Percentiles rank a stretch among this genome's conserved stretches.
phyloP scores from a whole-genome alignment of 2,329 filamentous ascomycete species.

The Beauveria varroae region DNA sequence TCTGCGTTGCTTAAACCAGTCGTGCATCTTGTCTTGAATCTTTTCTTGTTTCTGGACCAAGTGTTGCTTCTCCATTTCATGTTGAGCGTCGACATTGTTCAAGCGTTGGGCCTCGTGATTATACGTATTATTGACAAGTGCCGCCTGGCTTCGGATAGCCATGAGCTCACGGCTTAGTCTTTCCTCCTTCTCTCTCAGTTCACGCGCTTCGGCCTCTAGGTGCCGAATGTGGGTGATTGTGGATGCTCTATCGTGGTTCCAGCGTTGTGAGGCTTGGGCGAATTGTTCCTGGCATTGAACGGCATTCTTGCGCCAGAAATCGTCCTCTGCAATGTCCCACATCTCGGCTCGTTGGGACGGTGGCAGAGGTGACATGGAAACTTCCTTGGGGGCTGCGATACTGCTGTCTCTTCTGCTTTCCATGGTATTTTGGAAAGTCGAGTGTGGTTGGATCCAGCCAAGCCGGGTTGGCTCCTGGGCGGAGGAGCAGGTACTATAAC shows the following conservation, averaged over 20 bases:
- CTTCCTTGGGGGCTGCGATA: background rate
- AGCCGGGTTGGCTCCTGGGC: background rate
- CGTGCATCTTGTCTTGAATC: background rate
- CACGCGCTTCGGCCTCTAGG: background rate
- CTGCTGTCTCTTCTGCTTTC: background rate
- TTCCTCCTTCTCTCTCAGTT: background rate
- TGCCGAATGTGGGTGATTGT: background rate
- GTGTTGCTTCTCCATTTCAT: background rate
- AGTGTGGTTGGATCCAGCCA: background rate
- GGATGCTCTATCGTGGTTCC: background rate
- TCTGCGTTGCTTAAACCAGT: background rate
- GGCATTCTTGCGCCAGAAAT: conserved; percentile 26
- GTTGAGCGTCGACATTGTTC: background rate
- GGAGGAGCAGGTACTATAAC: background rate
- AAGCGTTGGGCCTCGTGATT: background rate
- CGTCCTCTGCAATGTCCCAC: conserved; percentile 29
- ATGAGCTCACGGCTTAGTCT: background rate
- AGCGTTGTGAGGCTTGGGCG: conserved; percentile 18
- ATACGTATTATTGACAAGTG: background rate
- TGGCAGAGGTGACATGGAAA: background rate
- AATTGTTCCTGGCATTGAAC: conserved; percentile 18
- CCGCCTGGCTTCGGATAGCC: background rate
- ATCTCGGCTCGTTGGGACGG: conserved; percentile 13
- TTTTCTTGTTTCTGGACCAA: background rate
- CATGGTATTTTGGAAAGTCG: background rate